Evolutionary conservation across 495 filamentous ascomycete genomes (phyloP), one percentile per base, ranked within the genome.

Genomic region (Hypoxylon rickii): DNA sequence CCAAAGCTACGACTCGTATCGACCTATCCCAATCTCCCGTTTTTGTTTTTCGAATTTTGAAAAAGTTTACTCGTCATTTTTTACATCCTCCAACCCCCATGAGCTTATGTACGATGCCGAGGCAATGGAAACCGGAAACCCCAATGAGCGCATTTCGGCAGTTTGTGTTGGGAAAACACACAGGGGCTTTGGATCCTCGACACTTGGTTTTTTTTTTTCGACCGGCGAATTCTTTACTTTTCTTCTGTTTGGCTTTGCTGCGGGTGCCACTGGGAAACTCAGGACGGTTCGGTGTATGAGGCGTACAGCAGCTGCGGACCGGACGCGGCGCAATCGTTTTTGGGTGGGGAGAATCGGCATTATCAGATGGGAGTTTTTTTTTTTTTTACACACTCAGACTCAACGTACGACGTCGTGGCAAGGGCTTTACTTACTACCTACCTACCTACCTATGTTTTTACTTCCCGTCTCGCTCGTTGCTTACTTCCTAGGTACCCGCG

Each of bases 301-400:
- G 38, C 44, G 32, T 44, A 62, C 59, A 50, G 48, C 53, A 57
- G 47, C 42, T 51, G 47, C 36, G 15, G 37, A 53, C 48, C 32
- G 41, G 43, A 52, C 34, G 32, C 20, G 48, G 20, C 39, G 41
- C 24, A 4, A 4, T 29, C 4, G 4, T 29, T 4, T 4, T 4
- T 29, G 24, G 24, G 24, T 26, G 59, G 40, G 33, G 52, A 37
- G 44, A 18, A 39, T 17, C 53, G 36, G 33, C 53, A 56, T 54
- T 58, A 57, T 63, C 59, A 58, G 53, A 63, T 58, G 53, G 26
- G 44, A 46, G 18, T 50, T 38, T n/a, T n/a, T n/a, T n/a, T n/a
- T n/a, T n/a, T n/a, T n/a, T n/a, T n/a, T n/a, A n/a, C n/a, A n/a
- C n/a, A n/a, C n/a, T n/a, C n/a, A n/a, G n/a, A n/a, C n/a, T n/a